Percentiles rank a stretch among this genome's conserved stretches.
These are phyloP conservation scores for Trichophyton mentagrophytes DNA, from an alignment of 2,329 filamentous ascomycete genomes.

Conservation along the genomic window DNA sequence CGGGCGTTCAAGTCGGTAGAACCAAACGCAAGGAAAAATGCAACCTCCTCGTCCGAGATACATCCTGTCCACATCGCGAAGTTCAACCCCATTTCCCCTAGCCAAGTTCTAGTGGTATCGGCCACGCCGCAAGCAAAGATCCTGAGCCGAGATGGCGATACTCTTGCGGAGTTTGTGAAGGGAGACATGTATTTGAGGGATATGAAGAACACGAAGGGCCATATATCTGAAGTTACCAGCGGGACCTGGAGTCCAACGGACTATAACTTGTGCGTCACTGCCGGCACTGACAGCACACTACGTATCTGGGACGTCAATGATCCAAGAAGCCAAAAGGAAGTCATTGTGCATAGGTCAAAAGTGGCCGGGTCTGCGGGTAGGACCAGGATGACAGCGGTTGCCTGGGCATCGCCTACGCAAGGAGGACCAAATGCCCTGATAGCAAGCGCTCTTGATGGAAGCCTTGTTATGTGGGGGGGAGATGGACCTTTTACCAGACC, in stretches of 20 bases:
- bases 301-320: slow-evolving; percentile 96
- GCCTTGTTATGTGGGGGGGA: slow-evolving; percentile 80
- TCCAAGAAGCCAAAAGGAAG: slow-evolving; percentile 76
- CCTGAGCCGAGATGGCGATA: slow-evolving; percentile 75
- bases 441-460: slow-evolving; percentile 74
- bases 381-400: slow-evolving; percentile 84
- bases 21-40: slow-evolving; percentile 62
- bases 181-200: slow-evolving; percentile 97
- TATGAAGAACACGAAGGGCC: slow-evolving; percentile 95
- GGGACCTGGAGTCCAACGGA: slow-evolving; percentile 86
- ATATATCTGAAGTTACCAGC: slow-evolving; percentile 80
- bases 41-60: slow-evolving; percentile 56
- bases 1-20: slow-evolving; percentile 89
- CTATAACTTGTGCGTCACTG: slow-evolving; percentile 73
- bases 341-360: slow-evolving; percentile 91
- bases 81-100: slow-evolving; percentile 72
- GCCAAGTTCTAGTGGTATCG: slow-evolving; percentile 72
- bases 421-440: slow-evolving; percentile 70
- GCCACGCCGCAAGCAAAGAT: slow-evolving; percentile 85
- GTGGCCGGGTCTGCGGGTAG: slow-evolving; percentile 78
- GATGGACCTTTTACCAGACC: slow-evolving; percentile 77
- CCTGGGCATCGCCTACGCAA: slow-evolving; percentile 65
- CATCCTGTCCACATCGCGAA: slow-evolving; percentile 77
- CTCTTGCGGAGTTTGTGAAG: slow-evolving; percentile 79
- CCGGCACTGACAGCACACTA: slow-evolving; percentile 86